A percentile compares a stretch with the other conserved stretches of the same genome.
These are phyloP conservation scores for Saitozyma podzolica DNA, from an alignment of 768 basidiomycete genomes.

Conservation along the genomic window DNA sequence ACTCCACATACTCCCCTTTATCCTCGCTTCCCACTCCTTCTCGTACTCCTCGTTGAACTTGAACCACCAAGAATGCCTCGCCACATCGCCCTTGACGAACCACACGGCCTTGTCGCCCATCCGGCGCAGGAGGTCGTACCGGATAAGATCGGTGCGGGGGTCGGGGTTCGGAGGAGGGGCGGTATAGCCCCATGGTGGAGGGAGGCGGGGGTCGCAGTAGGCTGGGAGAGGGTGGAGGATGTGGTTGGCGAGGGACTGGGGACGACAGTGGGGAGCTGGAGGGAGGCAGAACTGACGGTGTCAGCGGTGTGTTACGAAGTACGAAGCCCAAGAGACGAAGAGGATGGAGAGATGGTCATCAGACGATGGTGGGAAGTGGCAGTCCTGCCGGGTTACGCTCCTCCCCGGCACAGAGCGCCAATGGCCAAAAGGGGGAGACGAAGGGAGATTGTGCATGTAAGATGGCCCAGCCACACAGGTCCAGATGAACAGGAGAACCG, in stretches of 20 bases:
- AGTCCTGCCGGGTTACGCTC: too few relatives aligned
- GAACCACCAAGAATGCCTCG: conserved; percentile 27
- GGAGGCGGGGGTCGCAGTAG: conserved; percentile 19
- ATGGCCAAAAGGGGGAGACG: background rate
- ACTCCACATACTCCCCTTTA: conserved; percentile 24
- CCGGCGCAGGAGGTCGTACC: conserved; percentile 22
- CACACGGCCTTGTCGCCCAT: conserved; percentile 17
- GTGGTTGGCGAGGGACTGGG: background rate
- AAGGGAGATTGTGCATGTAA: background rate
- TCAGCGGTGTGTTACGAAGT: too few relatives aligned
- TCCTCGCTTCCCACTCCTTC: conserved; percentile 20
- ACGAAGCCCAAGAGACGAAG: too few relatives aligned
- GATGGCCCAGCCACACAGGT: too few relatives aligned
- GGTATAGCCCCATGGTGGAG: conserved; percentile 23
- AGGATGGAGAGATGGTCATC: too few relatives aligned
- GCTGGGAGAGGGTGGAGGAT: background rate
- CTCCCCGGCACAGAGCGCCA: background rate
- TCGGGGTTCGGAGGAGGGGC: conserved; percentile 19
- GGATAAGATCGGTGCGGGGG: conserved; percentile 18
- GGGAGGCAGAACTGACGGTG: conserved; percentile 16
- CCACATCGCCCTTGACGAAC: conserved; percentile 27
- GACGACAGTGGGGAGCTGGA: conserved; percentile 17
- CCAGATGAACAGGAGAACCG: too few relatives aligned
- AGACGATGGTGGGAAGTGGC: too few relatives aligned
- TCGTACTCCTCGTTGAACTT: conserved; percentile 22